Evolutionary conservation across 345 rosid genomes (phyloP).

Genomic region (Pistacia vera): DNA sequence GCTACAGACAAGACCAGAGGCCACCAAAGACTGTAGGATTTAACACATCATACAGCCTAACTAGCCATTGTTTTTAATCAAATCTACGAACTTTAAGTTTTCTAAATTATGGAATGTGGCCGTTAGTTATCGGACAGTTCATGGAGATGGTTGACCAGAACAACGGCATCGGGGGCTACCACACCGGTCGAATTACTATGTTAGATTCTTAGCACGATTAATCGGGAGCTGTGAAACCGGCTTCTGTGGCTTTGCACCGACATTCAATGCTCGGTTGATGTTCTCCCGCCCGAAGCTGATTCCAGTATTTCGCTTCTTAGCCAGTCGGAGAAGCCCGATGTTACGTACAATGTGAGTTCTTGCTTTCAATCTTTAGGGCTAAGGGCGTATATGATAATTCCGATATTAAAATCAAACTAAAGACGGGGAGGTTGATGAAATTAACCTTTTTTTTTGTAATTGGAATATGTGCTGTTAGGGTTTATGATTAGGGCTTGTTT

Average conservation of each 20-base stretch:
- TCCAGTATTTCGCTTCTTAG: slow-evolving; percentile 94
- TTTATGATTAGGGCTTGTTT: neutral
- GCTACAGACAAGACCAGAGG: no score
- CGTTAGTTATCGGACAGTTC: slow-evolving; percentile 94
- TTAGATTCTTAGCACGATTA: slow-evolving; percentile 91
- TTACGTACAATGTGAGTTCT: slow-evolving; percentile 70
- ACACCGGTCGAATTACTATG: slow-evolving; percentile 97
- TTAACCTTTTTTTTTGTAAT: neutral
- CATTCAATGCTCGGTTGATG: slow-evolving; percentile 98
- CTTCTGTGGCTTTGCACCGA: slow-evolving; percentile 97
- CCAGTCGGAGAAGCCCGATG: slow-evolving; percentile 99
- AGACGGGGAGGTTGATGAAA: no score
- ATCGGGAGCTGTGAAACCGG: slow-evolving; percentile 84
- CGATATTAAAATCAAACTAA: no score
- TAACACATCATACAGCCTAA: no score
- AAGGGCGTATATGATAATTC: neutral
- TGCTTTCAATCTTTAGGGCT: neutral
- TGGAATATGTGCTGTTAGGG: neutral
- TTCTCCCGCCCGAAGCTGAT: slow-evolving; percentile 97
- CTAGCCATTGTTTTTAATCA: no score
- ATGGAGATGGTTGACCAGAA: slow-evolving; percentile 99
- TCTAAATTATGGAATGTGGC: slow-evolving; percentile 18
- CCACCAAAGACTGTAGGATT: no score
- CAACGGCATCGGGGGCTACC: slow-evolving; percentile 98
- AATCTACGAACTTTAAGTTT: no score